These are phyloP conservation scores for Lumnitzera racemosa DNA, from an alignment of 345 rosid genomes.

Conservation along the genomic window DNA sequence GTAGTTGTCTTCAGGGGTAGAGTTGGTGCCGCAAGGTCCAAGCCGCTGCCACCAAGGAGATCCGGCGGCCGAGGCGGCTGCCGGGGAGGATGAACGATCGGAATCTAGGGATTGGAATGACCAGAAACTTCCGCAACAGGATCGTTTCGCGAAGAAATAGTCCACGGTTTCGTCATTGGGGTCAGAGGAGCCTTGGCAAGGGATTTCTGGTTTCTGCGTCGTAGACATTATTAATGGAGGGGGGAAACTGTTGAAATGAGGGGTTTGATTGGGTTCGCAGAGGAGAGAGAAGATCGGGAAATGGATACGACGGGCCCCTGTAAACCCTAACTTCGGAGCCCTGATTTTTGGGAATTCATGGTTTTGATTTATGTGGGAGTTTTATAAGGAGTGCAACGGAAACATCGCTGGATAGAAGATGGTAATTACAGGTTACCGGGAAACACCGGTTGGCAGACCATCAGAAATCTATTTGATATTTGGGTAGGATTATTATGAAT, in stretches of 20 bases:
- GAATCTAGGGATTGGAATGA: conserved; percentile 3
- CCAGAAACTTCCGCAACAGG: conserved; percentile 14
- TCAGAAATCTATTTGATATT: too few relatives aligned
- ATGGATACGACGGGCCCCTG: too few relatives aligned
- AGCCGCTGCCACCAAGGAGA: conserved; percentile 19
- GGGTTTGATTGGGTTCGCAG: too few relatives aligned
- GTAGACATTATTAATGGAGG: conserved; percentile 5
- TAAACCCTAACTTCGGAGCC: too few relatives aligned
- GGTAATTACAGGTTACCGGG: conserved; percentile 8
- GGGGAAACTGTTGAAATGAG: background rate
- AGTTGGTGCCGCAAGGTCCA: background rate
- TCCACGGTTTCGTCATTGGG: conserved; percentile 2
- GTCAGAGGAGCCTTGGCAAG: background rate
- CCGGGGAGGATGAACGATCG: background rate
- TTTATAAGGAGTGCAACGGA: conserved; percentile 5
- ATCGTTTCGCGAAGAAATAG: conserved; percentile 2
- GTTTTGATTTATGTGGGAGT: background rate
- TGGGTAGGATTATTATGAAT: too few relatives aligned
- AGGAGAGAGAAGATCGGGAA: too few relatives aligned
- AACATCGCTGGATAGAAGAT: conserved; percentile 5
- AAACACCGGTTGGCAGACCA: conserved; percentile 6
- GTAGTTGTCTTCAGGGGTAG: background rate
- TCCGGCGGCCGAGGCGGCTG: conserved; percentile 3
- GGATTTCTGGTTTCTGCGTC: background rate
- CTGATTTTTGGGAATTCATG: too few relatives aligned